phyloP scores from a whole-genome alignment of 345 rosid species.

The Abelmoschus esculentus region DNA sequence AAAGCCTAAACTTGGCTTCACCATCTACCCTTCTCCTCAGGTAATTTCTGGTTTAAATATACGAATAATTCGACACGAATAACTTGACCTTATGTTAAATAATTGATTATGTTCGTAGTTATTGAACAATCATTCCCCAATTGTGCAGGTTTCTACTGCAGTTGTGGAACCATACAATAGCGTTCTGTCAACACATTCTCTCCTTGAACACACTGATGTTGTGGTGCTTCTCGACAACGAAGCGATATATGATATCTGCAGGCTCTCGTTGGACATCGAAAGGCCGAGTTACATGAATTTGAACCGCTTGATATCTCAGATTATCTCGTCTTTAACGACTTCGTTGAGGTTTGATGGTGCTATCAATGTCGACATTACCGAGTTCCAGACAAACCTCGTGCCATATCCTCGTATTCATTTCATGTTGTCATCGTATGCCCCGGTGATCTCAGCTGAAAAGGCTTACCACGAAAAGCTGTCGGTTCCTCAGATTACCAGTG shows the following conservation, averaged over 20 bases:
- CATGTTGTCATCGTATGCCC: constrained; percentile 88
- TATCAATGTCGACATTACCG: constrained; percentile 68
- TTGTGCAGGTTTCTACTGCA: too few species aligned
- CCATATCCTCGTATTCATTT: constrained; percentile 82
- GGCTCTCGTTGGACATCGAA: constrained; percentile 27
- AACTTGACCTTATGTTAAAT: too few species aligned
- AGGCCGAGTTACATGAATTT: constrained; percentile 67
- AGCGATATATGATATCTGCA: too few species aligned
- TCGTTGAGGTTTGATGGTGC: constrained; percentile 83
- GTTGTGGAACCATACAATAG: too few species aligned
- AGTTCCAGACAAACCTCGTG: constrained; percentile 76
- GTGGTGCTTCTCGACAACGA: too few species aligned
- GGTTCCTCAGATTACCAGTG: constrained; percentile 62
- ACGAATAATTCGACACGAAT: too few species aligned
- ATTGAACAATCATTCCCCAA: too few species aligned
- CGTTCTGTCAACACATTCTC: too few species aligned
- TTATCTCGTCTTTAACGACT: constrained; percentile 67
- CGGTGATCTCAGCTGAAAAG: constrained; percentile 69
- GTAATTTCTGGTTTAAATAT: constrained; percentile 15
- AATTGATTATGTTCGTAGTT: too few species aligned
- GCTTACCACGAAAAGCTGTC: constrained; percentile 76
- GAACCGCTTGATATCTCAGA: constrained; percentile 70
- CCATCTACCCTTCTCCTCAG: constrained; percentile 81
- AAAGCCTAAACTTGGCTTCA: constrained; percentile 82
- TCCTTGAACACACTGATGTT: too few species aligned